These are phyloP conservation scores for Pseudofabraea citricarpa DNA, from an alignment of 2,329 filamentous ascomycete genomes.

Conservation along the genomic window DNA sequence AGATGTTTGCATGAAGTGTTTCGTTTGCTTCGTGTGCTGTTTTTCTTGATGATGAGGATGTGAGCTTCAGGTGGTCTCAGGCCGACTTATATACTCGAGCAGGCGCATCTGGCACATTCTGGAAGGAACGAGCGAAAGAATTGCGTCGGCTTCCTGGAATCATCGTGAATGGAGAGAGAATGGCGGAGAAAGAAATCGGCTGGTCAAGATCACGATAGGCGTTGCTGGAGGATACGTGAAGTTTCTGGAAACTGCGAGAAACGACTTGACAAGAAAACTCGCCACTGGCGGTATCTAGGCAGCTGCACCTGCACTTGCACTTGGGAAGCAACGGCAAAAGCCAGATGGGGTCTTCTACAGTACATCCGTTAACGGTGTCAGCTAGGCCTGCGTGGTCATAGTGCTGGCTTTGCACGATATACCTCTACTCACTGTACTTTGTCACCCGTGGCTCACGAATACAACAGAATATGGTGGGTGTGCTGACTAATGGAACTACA, in stretches of 20 bases:
- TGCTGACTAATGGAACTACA: too few relatives aligned
- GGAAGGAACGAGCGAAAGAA: constrained; percentile 7
- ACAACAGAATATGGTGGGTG: too few relatives aligned
- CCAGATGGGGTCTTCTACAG: too few relatives aligned
- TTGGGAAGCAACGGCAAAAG: too few relatives aligned
- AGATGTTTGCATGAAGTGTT: constrained; percentile 18
- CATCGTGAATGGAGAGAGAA: constrained; percentile 5
- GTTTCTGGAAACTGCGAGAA: neutral
- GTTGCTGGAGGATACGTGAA: neutral
- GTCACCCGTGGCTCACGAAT: too few relatives aligned
- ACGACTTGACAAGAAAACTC: neutral
- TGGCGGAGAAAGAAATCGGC: neutral
- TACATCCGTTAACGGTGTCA: too few relatives aligned
- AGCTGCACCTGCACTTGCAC: neutral
- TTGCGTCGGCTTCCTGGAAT: constrained; percentile 11
- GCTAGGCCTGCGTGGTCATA: too few relatives aligned
- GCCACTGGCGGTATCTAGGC: neutral
- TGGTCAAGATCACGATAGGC: too few relatives aligned
- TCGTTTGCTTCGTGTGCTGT: constrained; percentile 10
- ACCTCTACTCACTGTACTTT: too few relatives aligned
- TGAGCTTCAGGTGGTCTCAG: constrained; percentile 1
- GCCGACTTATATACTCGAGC: constrained; percentile 14
- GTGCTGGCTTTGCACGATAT: too few relatives aligned
- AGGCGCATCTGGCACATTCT: constrained; percentile 8
- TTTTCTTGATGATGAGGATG: constrained; percentile 9